Conservation (phyloP, 2,329 filamentous ascomycete genomes). For the Zymoseptoria pseudotritici region DNA sequence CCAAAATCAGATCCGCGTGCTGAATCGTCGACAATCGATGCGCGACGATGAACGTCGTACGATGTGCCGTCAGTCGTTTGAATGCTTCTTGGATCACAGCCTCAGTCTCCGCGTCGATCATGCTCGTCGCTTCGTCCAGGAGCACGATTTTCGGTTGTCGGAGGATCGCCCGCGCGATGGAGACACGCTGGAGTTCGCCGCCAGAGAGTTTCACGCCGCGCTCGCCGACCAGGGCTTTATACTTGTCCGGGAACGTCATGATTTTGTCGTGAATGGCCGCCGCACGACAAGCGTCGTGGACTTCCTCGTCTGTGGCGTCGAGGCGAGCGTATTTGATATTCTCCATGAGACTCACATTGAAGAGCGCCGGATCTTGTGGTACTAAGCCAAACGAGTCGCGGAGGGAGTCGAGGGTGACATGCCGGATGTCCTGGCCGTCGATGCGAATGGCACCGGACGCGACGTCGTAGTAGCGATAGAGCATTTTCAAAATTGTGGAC, state of each 20-base stretch:
- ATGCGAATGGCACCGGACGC: conserved; percentile 48
- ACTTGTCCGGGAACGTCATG: conserved; percentile 54
- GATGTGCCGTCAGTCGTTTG: conserved; percentile 51
- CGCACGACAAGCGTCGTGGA: conserved; percentile 52
- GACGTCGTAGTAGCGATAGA: conserved; percentile 55
- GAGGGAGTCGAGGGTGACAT: conserved; percentile 51
- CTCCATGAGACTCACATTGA: conserved; percentile 49
- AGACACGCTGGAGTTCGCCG: conserved; percentile 78
- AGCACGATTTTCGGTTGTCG: conserved; percentile 60
- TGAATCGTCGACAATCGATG: conserved; percentile 69
- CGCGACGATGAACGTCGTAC: conserved; percentile 72
- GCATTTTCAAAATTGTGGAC: conserved; percentile 54
- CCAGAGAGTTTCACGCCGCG: conserved; percentile 70
- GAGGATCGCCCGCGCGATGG: conserved; percentile 65
- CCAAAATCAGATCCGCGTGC: conserved; percentile 70
- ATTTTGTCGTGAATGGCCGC: conserved; percentile 61
- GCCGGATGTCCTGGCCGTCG: conserved; percentile 53
- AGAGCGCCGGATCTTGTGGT: conserved; percentile 57
- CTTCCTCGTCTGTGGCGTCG: conserved; percentile 53
- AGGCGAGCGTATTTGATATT: conserved; percentile 58
- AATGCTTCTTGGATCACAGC: conserved; percentile 51
- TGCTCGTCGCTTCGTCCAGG: conserved; percentile 69
- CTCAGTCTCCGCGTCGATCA: conserved; percentile 51
- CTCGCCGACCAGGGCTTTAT: conserved; percentile 69
- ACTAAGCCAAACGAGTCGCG: conserved; percentile 55